A percentile compares a stretch with the other conserved stretches of the same genome.
phyloP scores from a whole-genome alignment of 2,329 filamentous ascomycete species.

The Sporothrix brunneoviolacea region DNA sequence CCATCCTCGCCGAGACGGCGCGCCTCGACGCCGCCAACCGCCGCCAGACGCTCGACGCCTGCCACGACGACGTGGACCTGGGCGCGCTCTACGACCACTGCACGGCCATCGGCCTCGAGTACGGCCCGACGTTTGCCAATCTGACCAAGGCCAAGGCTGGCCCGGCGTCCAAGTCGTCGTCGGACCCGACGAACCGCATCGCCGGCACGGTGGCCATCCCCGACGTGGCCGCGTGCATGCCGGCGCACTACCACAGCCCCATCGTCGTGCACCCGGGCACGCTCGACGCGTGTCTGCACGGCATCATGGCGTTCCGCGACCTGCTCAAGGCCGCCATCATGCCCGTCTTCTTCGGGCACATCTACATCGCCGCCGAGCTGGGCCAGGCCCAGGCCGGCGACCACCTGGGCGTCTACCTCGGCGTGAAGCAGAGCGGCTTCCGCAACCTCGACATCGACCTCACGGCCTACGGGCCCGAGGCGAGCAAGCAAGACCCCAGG shows the following conservation, averaged over 20 bases:
- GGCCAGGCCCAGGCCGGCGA: slow-evolving; percentile 5
- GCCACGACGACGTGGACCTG: slow-evolving; percentile 12
- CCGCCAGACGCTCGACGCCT: slow-evolving; percentile 1
- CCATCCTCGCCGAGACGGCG: not conserved
- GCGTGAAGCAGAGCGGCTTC: slow-evolving; percentile 16
- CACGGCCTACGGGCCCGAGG: slow-evolving; percentile 6
- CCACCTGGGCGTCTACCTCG: slow-evolving; percentile 11
- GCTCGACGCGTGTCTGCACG: slow-evolving; percentile 20
- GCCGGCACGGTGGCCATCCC: slow-evolving; percentile 15
- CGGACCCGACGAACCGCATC: slow-evolving; percentile 7
- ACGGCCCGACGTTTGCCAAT: slow-evolving; percentile 21
- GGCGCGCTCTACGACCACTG: slow-evolving; percentile 16
- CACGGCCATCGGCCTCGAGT: slow-evolving; percentile 20
- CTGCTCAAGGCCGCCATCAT: slow-evolving; percentile 18
- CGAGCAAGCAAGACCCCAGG: not conserved
- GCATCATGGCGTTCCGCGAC: slow-evolving; percentile 19
- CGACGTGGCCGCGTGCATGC: slow-evolving; percentile 17
- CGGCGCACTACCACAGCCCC: slow-evolving; percentile 16
- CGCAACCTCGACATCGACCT: slow-evolving; percentile 19
- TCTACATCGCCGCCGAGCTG: slow-evolving; percentile 14
- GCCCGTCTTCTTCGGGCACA: slow-evolving; percentile 18
- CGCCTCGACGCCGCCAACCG: slow-evolving; percentile 1
- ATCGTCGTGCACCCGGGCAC: slow-evolving; percentile 20
- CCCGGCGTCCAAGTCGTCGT: not conserved
- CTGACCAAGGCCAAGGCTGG: slow-evolving; percentile 12